These are phyloP conservation scores for Saccharomycopsis sp. DNA, from an alignment of 805 yeast species.

Conservation along the genomic window DNA sequence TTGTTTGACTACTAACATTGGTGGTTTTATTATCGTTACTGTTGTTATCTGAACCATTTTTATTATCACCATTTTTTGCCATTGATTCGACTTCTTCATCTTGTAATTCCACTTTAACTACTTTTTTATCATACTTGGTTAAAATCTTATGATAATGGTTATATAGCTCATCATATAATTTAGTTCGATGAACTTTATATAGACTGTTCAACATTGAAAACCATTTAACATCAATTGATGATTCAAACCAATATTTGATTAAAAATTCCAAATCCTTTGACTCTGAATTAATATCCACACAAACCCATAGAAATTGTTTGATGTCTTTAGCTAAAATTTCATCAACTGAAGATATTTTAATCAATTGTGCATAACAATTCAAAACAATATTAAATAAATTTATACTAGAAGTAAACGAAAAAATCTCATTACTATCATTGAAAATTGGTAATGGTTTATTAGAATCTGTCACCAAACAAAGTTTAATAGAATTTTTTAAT, in stretches of 20 bases:
- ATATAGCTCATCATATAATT: constrained; percentile 31
- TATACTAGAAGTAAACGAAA: constrained; percentile 35
- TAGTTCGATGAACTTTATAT: constrained; percentile 34
- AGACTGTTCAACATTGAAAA: constrained; percentile 42
- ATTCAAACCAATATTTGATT: constrained; percentile 51
- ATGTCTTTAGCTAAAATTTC: constrained; percentile 34
- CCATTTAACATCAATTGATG: constrained; percentile 44
- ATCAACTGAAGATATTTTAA: constrained; percentile 40
- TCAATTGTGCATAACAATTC: constrained; percentile 46
- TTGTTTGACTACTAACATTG: constrained; percentile 17
- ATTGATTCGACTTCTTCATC: constrained; percentile 40
- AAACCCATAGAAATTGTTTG: constrained; percentile 52
- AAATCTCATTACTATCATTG: constrained; percentile 30
- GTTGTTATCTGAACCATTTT: constrained; percentile 9
- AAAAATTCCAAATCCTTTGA: constrained; percentile 35
- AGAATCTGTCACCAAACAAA: constrained; percentile 17
- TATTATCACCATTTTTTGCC: constrained; percentile 23
- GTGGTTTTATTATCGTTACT: constrained; percentile 15
- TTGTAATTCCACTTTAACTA: constrained; percentile 27
- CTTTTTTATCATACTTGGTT: constrained; percentile 27
- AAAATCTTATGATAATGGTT: constrained; percentile 33
- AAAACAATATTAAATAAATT: constrained; percentile 35
- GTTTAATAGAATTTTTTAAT: constrained; percentile 26
- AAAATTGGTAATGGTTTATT: constrained; percentile 27
- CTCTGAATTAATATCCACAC: constrained; percentile 34